phyloP scores from a whole-genome alignment of 2,329 filamentous ascomycete genomes.

The Biscogniauxia sp. region DNA sequence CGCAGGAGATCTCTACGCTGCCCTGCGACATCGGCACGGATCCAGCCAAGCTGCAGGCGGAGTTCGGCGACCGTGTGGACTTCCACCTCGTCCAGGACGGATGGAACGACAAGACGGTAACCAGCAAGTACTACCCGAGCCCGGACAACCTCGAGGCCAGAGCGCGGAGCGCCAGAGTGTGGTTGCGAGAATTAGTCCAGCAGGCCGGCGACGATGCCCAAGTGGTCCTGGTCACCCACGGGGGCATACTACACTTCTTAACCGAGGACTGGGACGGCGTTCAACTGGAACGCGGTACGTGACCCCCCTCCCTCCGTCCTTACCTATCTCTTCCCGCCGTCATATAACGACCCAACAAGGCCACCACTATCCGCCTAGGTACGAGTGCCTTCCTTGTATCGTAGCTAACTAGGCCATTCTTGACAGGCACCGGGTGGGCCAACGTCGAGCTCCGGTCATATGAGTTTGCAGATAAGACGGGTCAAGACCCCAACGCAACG shows the following conservation, averaged over 20 bases:
- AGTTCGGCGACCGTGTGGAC: constrained; percentile 65
- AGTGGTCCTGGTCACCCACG: constrained; percentile 77
- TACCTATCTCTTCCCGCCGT: not conserved
- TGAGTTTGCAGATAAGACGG: constrained; percentile 54
- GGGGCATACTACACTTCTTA: constrained; percentile 80
- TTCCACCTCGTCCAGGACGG: constrained; percentile 56
- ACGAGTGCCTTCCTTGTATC: not conserved
- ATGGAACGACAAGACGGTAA: constrained; percentile 68
- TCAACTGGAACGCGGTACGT: constrained; percentile 40
- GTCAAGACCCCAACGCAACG: constrained; percentile 46
- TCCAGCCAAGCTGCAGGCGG: constrained; percentile 50
- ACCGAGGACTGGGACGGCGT: constrained; percentile 76
- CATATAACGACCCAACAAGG: not conserved
- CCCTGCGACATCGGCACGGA: constrained; percentile 75
- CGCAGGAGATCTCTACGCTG: constrained; percentile 74
- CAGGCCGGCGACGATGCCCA: constrained; percentile 51
- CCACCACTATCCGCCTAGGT: not conserved
- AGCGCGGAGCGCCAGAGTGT: constrained; percentile 58
- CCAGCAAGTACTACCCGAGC: constrained; percentile 45
- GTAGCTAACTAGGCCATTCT: constrained; percentile 3
- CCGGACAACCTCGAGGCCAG: constrained; percentile 56
- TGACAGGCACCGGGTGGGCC: constrained; percentile 65
- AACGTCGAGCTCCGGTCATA: constrained; percentile 74
- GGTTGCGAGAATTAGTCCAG: constrained; percentile 50
- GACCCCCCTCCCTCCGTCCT: not conserved